phyloP scores from a whole-genome alignment of 2,329 filamentous ascomycete species.

The Phoma sp. region DNA sequence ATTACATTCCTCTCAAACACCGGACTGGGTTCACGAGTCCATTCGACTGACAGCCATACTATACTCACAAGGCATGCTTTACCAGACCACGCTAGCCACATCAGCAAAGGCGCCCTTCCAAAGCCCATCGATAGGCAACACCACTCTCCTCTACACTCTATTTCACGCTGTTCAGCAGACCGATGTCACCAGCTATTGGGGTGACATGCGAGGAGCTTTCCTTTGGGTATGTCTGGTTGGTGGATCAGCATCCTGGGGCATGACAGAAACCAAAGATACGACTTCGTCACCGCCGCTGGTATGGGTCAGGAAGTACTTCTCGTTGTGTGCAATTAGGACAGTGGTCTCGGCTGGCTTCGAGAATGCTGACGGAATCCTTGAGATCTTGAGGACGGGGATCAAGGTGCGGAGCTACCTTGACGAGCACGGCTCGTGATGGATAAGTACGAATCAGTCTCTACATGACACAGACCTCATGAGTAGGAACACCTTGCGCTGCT shows the following conservation, averaged over 20 bases:
- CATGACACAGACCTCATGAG: no score
- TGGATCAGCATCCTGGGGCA: slow-evolving; percentile 33
- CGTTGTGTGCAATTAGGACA: slow-evolving; percentile 33
- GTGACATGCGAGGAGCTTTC: slow-evolving; percentile 35
- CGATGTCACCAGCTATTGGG: slow-evolving; percentile 32
- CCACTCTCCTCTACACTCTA: slow-evolving; percentile 27
- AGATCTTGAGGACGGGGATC: slow-evolving; percentile 35
- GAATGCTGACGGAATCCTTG: slow-evolving; percentile 26
- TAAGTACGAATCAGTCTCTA: no score
- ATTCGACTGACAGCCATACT: slow-evolving; percentile 41
- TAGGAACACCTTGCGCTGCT: background rate
- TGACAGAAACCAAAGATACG: background rate
- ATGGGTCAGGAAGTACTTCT: slow-evolving; percentile 41
- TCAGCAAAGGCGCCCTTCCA: slow-evolving; percentile 19
- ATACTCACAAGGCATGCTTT: slow-evolving; percentile 39
- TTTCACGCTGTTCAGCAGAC: slow-evolving; percentile 33
- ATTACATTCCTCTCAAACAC: slow-evolving; percentile 14
- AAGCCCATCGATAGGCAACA: background rate
- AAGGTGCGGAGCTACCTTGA: slow-evolving; percentile 30
- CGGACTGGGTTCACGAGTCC: slow-evolving; percentile 42
- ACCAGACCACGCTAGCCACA: slow-evolving; percentile 30
- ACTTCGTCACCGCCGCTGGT: slow-evolving; percentile 5
- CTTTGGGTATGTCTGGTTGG: slow-evolving; percentile 43
- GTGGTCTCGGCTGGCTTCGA: slow-evolving; percentile 29
- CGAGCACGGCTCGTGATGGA: background rate